phyloP scores from a whole-genome alignment of 495 filamentous ascomycete species.

The Ramalina intermedia region DNA sequence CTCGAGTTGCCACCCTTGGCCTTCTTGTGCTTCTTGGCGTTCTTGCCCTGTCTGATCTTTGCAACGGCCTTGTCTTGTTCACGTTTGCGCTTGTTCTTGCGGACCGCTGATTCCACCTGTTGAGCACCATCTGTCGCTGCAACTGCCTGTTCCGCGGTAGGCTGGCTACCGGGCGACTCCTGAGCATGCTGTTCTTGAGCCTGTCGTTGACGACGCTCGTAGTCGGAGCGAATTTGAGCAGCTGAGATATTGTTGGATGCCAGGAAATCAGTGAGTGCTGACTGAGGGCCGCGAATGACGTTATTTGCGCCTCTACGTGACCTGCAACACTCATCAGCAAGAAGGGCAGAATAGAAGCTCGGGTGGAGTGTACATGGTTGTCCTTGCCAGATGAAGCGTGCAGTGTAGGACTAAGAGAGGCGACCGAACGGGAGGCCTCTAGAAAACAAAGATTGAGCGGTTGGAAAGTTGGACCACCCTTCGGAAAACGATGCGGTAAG shows the following conservation, averaged over 20 bases:
- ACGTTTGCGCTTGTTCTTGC: constrained; percentile 48
- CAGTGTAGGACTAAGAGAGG: neutral
- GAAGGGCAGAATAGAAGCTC: neutral
- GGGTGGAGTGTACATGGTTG: too few relatives aligned
- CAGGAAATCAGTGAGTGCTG: constrained; percentile 69
- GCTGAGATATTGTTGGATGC: constrained; percentile 87
- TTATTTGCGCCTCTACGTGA: constrained; percentile 32
- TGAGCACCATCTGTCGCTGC: constrained; percentile 2
- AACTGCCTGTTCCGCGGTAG: neutral
- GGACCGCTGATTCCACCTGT: constrained; percentile 27
- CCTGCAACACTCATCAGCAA: constrained; percentile 15
- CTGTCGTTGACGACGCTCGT: constrained; percentile 33
- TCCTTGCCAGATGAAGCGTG: too few relatives aligned
- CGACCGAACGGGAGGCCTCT: neutral
- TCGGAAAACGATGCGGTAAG: too few relatives aligned
- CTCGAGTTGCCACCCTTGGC: constrained; percentile 29
- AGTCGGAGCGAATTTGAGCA: constrained; percentile 54
- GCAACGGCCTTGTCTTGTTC: constrained; percentile 47
- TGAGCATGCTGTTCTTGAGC: constrained; percentile 16
- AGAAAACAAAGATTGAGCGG: neutral
- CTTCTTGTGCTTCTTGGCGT: constrained; percentile 44
- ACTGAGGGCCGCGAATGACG: constrained; percentile 50
- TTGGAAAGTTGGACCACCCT: too few relatives aligned
- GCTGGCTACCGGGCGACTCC: constrained; percentile 2
- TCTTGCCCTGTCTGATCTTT: constrained; percentile 67